Base-by-base conservation (phyloP, 2,329 filamentous ascomycete genomes). In the Neopestalotiopsis sp. region DNA sequence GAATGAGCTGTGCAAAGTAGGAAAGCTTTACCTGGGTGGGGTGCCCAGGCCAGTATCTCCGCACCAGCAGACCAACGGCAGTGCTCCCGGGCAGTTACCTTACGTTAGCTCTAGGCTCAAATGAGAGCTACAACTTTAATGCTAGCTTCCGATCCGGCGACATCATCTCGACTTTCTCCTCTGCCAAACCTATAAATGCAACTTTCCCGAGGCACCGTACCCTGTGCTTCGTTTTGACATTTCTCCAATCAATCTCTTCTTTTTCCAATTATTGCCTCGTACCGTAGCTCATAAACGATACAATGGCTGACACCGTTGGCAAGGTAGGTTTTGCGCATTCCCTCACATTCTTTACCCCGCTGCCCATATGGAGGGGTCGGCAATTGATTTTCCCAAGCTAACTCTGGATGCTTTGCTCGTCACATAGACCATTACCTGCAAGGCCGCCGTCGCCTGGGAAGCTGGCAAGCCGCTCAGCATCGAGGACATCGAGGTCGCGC, bases 401-500 rank as follows among this genome's bases (percentile, higher is more conserved):
- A 56, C 63, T 62, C 56, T 38, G 4, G 45, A 52, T 52, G 45
- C 45, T 66, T 45, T 57, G 65, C 2, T 57, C 56, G 59, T 59
- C 56, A 30, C 42, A 34, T 76, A 98, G 94, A 94, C 93, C 77
- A 97, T 97, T 80, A 97, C 91, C 77, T 98, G 95, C 90, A 95
- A 96, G 92, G 96, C 96, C 74, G 96, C 96, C 78, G 92, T 99
- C 72, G 96, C 96, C 81, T 99, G 96, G 96, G 95, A 95, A 83
- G 94, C 96, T 62, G 95, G 93, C 80, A 93, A 97, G 85, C 91
- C 94, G 74, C 89, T 99, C 73, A 90, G 87, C 76, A 88, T 98
- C 75, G 96, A 99, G 84, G 94, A 97, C 75, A 87, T 99, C 77
- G 95, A 98, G 84, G 96, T 99, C 73, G 90, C 88, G 66, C 92